phyloP scores from a whole-genome alignment of 2,329 filamentous ascomycete genomes.

The Dendryphion nanum region DNA sequence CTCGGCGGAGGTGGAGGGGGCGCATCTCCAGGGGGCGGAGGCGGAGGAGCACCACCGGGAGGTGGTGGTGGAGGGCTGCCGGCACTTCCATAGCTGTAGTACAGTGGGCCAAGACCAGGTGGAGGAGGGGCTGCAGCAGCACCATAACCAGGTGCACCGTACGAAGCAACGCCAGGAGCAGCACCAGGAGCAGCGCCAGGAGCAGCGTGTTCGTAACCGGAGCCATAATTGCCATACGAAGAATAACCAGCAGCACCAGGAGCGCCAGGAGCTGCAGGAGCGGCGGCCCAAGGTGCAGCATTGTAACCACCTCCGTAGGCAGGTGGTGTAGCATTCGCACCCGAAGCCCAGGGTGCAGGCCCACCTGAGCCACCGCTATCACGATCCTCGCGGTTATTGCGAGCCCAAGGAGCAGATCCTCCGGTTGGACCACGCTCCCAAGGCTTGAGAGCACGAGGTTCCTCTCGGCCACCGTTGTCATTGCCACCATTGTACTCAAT shows the following conservation, averaged over 20 bases:
- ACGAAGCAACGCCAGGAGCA: constrained; percentile 67
- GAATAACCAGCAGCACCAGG: constrained; percentile 28
- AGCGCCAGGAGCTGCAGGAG: constrained; percentile 16
- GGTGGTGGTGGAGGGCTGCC: constrained; percentile 60
- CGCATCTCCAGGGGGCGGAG: constrained; percentile 34
- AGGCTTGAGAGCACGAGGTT: constrained; percentile 66
- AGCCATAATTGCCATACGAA: constrained; percentile 39
- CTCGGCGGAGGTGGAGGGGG: constrained; percentile 38
- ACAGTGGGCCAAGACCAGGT: constrained; percentile 61
- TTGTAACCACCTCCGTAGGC: constrained; percentile 42
- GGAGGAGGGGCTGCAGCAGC: constrained; percentile 65
- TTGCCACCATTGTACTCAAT: constrained; percentile 56
- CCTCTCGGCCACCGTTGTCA: constrained; percentile 47
- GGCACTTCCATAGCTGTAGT: constrained; percentile 61
- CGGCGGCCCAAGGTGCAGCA: constrained; percentile 19
- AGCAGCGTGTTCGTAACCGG: constrained; percentile 35
- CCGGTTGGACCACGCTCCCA: constrained; percentile 87
- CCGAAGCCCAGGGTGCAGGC: constrained; percentile 40
- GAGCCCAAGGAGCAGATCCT: constrained; percentile 75
- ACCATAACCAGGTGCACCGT: constrained; percentile 50
- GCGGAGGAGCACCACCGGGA: constrained; percentile 58
- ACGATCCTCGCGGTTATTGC: constrained; percentile 46
- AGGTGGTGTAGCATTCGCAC: constrained; percentile 42
- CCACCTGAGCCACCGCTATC: constrained; percentile 46
- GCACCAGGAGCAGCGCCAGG: constrained; percentile 54